Evolutionary conservation across 805 yeast species (phyloP), one percentile per base, ranked within the genome.

Genomic region (Teunomyces pallodes): DNA sequence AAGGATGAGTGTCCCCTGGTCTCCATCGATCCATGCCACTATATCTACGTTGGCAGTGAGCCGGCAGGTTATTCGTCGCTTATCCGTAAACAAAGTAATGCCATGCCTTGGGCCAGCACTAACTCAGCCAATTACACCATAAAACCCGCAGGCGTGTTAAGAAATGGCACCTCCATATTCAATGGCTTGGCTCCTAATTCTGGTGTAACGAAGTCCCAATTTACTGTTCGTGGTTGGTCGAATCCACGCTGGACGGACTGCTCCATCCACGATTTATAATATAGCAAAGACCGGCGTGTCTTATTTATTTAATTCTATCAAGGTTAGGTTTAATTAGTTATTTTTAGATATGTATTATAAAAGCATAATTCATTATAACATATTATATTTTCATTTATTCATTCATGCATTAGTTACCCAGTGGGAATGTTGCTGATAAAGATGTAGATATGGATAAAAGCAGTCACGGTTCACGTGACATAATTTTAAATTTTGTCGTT

Each of bases 191-290:
- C 71, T 6, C 75, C 77, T 4, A 66, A 60, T 36, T 63, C 70
- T 9, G 76, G 75, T 3, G 61, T 66, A 12, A 62, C 75, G n/a
- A 62, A 57, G 45, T 54, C 66, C 31, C 83, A 79, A 54, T 79
- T 70, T 52, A 77, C 81, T 10, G 77, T 74, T 13, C 76, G 73
- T 53, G 81, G 81, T 5, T 78, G 82, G 81, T 66, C 69, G 48
- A 72, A 77, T 52, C 58, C 69, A 45, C 56, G 80, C 45, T 78
- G 82, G 82, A 43, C 70, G 2, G 47, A 16, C 30, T 13, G 42
- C 14, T 28, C 33, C 13, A 8, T 26, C 13, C 43, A 29, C 24
- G 32, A 28, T 13, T 9, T 35, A 40, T 40, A 28, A 28, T 36
- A 28, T 14, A 28, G 35, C 24, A 12, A 32, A 13, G 41, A 38